Conservation (phyloP, 768 basidiomycete species). For the Lactifluus echinatus region DNA sequence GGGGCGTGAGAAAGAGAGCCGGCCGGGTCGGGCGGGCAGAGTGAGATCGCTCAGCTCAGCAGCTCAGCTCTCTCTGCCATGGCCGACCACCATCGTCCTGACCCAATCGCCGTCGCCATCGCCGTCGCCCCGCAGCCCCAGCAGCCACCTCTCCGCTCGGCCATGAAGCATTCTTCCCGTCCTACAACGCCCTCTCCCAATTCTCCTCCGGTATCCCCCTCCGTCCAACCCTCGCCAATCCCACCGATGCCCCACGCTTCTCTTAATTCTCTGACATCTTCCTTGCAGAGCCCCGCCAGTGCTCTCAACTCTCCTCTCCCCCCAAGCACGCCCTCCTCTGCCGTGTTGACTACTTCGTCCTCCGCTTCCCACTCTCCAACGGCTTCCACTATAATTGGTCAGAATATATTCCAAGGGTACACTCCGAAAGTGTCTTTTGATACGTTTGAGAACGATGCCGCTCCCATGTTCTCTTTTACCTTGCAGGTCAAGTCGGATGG, state of each 20-base stretch:
- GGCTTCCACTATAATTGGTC: constrained; percentile 22
- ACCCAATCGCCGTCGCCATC: constrained; percentile 22
- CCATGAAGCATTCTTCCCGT: constrained; percentile 39
- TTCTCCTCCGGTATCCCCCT: constrained; percentile 18
- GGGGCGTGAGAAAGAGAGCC: neutral
- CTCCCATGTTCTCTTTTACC: constrained; percentile 83
- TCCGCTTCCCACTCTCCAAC: constrained; percentile 4
- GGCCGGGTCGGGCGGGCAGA: neutral
- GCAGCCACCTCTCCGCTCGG: constrained; percentile 38
- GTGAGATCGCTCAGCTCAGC: no score
- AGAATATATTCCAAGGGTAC: constrained; percentile 26
- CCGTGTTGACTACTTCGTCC: constrained; percentile 2
- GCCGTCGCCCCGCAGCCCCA: constrained; percentile 19
- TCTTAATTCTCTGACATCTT: neutral
- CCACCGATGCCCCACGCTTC: neutral
- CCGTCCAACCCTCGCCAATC: constrained; percentile 9
- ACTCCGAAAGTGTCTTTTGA: constrained; percentile 79
- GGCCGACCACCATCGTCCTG: constrained; percentile 13
- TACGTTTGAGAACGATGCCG: constrained; percentile 74
- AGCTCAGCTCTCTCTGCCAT: no score
- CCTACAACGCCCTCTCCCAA: constrained; percentile 22
- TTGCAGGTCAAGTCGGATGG: constrained; percentile 78
- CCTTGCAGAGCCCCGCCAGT: neutral
- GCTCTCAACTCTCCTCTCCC: neutral
- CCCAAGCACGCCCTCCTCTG: neutral